These are phyloP conservation scores for Porpolomopsis calyptriformis DNA, from an alignment of 768 basidiomycete genomes.

Conservation along the genomic window DNA sequence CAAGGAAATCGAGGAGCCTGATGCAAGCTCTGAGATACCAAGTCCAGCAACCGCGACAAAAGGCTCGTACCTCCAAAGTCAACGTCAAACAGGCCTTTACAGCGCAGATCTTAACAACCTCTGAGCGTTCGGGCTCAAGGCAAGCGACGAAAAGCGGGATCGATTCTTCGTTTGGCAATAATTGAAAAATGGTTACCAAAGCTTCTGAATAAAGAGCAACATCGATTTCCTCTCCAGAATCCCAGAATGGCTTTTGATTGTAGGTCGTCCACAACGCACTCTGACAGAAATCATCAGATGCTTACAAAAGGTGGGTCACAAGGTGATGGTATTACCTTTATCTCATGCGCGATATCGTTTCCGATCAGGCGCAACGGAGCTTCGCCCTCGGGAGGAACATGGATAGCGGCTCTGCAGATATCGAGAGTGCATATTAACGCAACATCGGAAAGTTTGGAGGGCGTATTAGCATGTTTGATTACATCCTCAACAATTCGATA, in stretches of 20 bases:
- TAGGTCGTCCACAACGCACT: constrained; percentile 23
- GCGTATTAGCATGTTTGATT: constrained; percentile 42
- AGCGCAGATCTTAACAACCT: constrained; percentile 69
- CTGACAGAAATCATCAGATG: constrained; percentile 10
- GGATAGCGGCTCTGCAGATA: constrained; percentile 62
- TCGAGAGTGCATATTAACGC: constrained; percentile 68
- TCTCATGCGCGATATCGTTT: constrained; percentile 65
- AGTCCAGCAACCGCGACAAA: background rate
- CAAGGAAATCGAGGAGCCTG: constrained; percentile 45
- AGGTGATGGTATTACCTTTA: constrained; percentile 43
- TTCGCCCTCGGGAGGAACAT: constrained; percentile 41
- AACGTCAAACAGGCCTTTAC: constrained; percentile 65
- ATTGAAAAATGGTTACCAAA: constrained; percentile 62
- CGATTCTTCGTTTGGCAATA: constrained; percentile 52
- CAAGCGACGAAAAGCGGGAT: constrained; percentile 51
- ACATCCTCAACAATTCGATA: constrained; percentile 54
- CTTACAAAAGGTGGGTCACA: background rate
- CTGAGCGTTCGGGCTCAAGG: constrained; percentile 66
- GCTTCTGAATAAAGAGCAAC: constrained; percentile 68
- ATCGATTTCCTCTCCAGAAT: constrained; percentile 59
- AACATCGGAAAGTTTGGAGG: constrained; percentile 52
- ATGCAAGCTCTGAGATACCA: background rate
- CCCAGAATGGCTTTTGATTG: constrained; percentile 59
- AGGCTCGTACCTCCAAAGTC: constrained; percentile 44
- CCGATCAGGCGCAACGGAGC: constrained; percentile 55